Evolutionary conservation across 1,284 basidiomycete species (phyloP).

Genomic region (Puccinia novopanici): DNA sequence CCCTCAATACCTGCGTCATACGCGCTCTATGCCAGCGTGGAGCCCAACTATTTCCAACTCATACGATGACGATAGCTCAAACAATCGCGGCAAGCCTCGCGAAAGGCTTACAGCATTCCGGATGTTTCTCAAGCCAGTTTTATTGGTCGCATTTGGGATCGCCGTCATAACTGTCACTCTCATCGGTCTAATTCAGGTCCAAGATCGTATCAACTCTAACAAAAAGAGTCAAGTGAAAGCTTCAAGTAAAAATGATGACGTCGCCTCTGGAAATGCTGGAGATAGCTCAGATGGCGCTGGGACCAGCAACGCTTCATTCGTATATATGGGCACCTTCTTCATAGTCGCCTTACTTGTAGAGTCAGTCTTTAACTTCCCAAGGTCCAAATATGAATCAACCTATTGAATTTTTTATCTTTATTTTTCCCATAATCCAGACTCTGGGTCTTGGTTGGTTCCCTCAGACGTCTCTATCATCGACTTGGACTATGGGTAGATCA

Average conservation of each 20-base stretch:
- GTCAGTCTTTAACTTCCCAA: conserved; percentile 2
- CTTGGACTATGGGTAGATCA: conserved; percentile 48
- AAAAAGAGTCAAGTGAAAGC: background rate
- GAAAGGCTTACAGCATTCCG: background rate
- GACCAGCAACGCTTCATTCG: conserved; percentile 33
- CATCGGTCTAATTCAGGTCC: conserved; percentile 30
- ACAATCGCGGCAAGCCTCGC: background rate
- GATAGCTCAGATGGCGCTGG: background rate
- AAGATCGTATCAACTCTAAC: conserved; percentile 25
- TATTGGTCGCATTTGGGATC: conserved; percentile 19
- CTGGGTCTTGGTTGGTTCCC: conserved; percentile 31
- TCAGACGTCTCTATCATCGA: conserved; percentile 41
- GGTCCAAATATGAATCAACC: background rate
- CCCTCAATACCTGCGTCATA: background rate
- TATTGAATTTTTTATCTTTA: background rate
- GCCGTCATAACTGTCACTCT: conserved; percentile 25
- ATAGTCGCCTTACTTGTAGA: conserved; percentile 44
- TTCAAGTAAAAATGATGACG: background rate
- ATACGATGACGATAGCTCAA: background rate
- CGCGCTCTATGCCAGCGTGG: background rate
- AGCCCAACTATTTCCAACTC: background rate
- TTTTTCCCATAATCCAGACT: background rate
- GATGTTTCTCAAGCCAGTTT: conserved; percentile 33
- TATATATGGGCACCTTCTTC: conserved; percentile 48
- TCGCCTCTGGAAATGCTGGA: background rate